A percentile compares a stretch with the other conserved stretches of the same genome.
Evolutionary conservation across 768 basidiomycete species (phyloP).

Genomic region (Naganishia vishniacii): DNA sequence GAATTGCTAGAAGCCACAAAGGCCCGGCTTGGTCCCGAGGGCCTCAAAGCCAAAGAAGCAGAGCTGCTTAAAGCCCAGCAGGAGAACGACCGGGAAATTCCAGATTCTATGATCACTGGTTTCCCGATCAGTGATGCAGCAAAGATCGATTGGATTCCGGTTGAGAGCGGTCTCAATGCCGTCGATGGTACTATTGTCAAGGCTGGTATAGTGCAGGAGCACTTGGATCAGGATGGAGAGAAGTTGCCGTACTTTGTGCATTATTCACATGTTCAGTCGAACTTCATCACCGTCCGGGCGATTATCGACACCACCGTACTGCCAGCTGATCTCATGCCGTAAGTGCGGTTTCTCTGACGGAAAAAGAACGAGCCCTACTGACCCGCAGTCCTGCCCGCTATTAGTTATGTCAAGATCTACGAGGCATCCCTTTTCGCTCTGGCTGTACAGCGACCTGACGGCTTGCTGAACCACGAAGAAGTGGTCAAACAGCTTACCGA

Average conservation of each 20-base stretch:
- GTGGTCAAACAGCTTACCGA: conserved; percentile 85
- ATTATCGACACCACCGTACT: conserved; percentile 70
- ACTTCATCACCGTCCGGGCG: conserved; percentile 77
- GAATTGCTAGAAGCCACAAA: conserved; percentile 67
- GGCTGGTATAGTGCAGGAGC: conserved; percentile 54
- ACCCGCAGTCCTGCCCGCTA: too few relatives aligned
- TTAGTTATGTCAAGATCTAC: conserved; percentile 71
- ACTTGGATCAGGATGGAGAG: conserved; percentile 64
- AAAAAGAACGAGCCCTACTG: background rate
- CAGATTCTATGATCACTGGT: conserved; percentile 66
- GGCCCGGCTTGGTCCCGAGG: conserved; percentile 67
- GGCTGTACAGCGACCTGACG: conserved; percentile 66
- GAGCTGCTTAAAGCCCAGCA: conserved; percentile 75
- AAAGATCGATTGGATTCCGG: conserved; percentile 85
- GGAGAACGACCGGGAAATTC: conserved; percentile 78
- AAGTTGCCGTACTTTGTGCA: conserved; percentile 80
- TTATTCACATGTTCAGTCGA: conserved; percentile 92
- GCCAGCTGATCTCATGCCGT: conserved; percentile 71
- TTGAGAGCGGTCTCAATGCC: conserved; percentile 52
- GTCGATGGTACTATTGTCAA: conserved; percentile 32
- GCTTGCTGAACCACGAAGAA: conserved; percentile 73
- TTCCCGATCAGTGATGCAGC: conserved; percentile 85
- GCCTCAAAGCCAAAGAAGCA: conserved; percentile 64
- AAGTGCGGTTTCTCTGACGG: conserved; percentile 41
- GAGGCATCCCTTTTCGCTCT: conserved; percentile 80